Evolutionary conservation across 352 stramenopile species (phyloP), one percentile per base, ranked within the genome.

Genomic region (Chrysophaeum taylorii): DNA sequence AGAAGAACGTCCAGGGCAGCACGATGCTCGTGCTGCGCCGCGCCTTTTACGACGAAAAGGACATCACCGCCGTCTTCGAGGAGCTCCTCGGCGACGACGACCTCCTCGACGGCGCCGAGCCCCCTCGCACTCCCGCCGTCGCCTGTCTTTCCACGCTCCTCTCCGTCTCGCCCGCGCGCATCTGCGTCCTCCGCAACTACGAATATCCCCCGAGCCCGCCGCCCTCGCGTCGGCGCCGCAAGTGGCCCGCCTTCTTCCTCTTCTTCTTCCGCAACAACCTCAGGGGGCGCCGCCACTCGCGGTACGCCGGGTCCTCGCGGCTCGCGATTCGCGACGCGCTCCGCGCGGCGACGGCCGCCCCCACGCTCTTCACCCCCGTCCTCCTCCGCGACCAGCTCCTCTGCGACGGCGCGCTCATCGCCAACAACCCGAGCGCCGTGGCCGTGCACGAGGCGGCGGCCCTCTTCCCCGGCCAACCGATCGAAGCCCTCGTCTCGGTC

Each of bases 291-390:
- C 41, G 41, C 14, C 7, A 12, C 18, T 43, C 31, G 31, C 57
- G 57, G 12, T 70, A 60, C 45, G 14, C 43, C 66, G 79, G 81
- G 33, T 84, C 80, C 12, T 87, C 84, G 74, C 78, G 81, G 43
- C 73, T 86, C 1, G 74, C 82, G 23, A 78, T 87, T 75, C 73
- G 80, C 50, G 77, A 83, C 71, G 84, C 82, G 0, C 52, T 89
- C 16, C 73, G 82, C 48, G 81, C 82, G n/a, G 85, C 80, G 0
- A 88, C 84, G 33, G 82, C 81, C 36, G 84, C 84, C 21, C 84
- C 84, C n/a, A 89, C 82, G 52, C 79, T 87, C 68, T 89, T 88
- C 73, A 87, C 86, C 52, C 84, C 84, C 12, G 73, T 87, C 29
- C 68, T 83, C 36, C 81, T 87, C 70, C 79, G 79, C 64, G 80